Percentiles rank a stretch among this genome's conserved stretches.
Conservation (phyloP, 345 rosid genomes). For the Pistacia vera region DNA sequence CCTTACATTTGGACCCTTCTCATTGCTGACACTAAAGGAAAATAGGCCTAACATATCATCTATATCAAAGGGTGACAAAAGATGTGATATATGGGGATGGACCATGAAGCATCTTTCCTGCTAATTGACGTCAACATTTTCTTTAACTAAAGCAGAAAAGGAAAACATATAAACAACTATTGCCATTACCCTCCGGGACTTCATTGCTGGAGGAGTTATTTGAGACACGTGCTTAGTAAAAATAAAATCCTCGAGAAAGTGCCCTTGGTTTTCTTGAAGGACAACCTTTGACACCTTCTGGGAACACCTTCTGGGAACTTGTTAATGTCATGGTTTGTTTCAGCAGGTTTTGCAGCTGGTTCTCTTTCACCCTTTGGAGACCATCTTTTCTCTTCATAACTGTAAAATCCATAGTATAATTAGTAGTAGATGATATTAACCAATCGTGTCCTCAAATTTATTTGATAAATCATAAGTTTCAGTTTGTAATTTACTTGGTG, state of each 20-base stretch:
- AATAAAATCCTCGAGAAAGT: conserved; percentile 59
- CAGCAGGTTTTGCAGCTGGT: conserved; percentile 28
- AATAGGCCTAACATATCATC: background rate
- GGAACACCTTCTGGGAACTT: conserved; percentile 26
- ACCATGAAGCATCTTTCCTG: background rate
- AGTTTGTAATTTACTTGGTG: conserved; percentile 38
- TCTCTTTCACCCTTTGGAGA: conserved; percentile 29
- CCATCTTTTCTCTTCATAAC: conserved; percentile 58
- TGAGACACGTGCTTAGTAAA: conserved; percentile 44
- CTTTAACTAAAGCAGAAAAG: background rate
- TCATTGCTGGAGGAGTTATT: conserved; percentile 36
- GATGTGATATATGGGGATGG: background rate
- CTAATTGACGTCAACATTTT: background rate
- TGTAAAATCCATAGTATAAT: conserved; percentile 17
- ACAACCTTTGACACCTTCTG: conserved; percentile 30
- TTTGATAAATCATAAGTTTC: background rate
- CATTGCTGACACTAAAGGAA: background rate
- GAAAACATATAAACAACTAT: background rate
- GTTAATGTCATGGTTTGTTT: conserved; percentile 21
- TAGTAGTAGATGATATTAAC: background rate
- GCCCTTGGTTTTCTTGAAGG: conserved; percentile 44
- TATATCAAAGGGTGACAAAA: background rate
- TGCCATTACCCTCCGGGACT: conserved; percentile 50
- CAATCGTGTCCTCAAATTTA: background rate
- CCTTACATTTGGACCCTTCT: background rate